Evolutionary conservation across 768 basidiomycete species (phyloP), one percentile per base, ranked within the genome.

Genomic region (Lactarius hengduanensis): DNA sequence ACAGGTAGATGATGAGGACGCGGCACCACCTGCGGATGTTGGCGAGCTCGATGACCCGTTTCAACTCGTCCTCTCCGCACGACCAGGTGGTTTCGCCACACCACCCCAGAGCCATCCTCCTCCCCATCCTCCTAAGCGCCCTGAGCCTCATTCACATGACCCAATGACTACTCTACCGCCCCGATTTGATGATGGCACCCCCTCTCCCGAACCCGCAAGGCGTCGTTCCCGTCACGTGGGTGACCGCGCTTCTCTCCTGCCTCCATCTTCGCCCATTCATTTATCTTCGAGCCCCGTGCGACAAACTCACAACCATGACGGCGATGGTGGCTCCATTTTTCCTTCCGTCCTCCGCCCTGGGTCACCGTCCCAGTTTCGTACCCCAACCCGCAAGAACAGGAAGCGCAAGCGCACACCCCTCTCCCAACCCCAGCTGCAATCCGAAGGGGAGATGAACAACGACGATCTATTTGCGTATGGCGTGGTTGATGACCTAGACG

Each of bases 401-500:
- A 68, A 59, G 28, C 67, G 62, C 32, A 68, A 55, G 54, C 62
- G 66, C 41, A 62, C 59, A 28, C 62, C 66, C 3, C 50, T 63
- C 41, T 47, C 62, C n/a, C 56, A 53, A 30, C 50, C 57, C 53
- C 57, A 54, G n/a, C 36, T 59, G 28, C 34, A 41, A 26, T 63
- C 69, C 30, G 66, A 63, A 55, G 59, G 40, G 34, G 59, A 60
- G 4, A 18, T 47, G 13, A 57, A 68, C 30, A 68, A 69, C 3
- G 67, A 70, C 22, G 69, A 69, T 40, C 30, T 70, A 9, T 70
- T 70, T 18, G 68, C 68, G 10, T 34, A 69, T 28, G 68, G 68
- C 16, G 56, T 70, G 2, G 22, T 64, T 4, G 70, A 70, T 32
- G 64, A 62, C 26, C 43, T 64, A 11, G 70, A 70, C 28, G 57